phyloP scores from a whole-genome alignment of 495 filamentous ascomycete genomes.

The Neurospora sp. region DNA sequence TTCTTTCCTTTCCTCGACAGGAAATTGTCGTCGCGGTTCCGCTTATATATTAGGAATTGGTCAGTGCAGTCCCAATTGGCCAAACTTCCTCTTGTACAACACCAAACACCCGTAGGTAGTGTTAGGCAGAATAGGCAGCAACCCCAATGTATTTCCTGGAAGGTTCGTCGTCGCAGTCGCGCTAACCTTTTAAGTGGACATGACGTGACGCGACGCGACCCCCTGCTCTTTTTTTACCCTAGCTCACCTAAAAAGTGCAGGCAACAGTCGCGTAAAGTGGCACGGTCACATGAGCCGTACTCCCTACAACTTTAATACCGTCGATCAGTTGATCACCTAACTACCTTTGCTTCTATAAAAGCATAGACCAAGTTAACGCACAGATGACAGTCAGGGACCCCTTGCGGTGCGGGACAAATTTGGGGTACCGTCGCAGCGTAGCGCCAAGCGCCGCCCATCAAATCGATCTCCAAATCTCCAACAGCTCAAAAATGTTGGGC shows the following conservation, averaged over 20 bases:
- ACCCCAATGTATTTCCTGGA: too few relatives aligned
- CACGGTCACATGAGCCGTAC: conserved; percentile 7
- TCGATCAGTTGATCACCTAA: too few relatives aligned
- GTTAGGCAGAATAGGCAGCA: too few relatives aligned
- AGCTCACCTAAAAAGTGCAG: background rate
- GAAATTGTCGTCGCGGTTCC: background rate
- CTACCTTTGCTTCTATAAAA: background rate
- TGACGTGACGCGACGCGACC: conserved; percentile 3
- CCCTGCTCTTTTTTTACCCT: conserved; percentile 2
- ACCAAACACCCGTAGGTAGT: too few relatives aligned
- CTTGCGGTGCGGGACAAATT: background rate
- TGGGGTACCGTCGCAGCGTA: background rate
- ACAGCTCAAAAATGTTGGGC: background rate
- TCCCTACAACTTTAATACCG: background rate
- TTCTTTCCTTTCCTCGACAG: background rate
- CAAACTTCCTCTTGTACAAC: too few relatives aligned
- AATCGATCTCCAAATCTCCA: background rate
- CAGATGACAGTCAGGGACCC: background rate
- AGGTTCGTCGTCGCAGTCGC: background rate
- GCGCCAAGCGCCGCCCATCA: background rate
- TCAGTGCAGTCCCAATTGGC: too few relatives aligned
- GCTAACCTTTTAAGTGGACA: background rate
- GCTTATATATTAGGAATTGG: background rate
- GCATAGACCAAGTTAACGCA: background rate
- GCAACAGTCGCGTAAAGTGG: conserved; percentile 16